Evolutionary conservation across 2,329 filamentous ascomycete genomes (phyloP).

Genomic region (Pseudophaeomoniella oleicola): DNA sequence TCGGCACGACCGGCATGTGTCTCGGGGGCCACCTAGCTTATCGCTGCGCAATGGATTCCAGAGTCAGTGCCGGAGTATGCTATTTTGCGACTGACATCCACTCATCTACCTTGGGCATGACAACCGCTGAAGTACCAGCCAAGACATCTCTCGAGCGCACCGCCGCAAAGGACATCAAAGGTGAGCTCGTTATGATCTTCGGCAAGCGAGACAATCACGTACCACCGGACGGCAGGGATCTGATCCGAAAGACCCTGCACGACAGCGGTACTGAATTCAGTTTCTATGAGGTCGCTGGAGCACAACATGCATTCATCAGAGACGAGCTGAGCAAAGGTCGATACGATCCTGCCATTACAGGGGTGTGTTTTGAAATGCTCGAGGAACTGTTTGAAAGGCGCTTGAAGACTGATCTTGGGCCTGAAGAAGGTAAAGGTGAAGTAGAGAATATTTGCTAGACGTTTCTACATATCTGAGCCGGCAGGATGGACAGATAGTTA

Average conservation of each 20-base stretch:
- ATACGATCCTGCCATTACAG: conserved; percentile 75
- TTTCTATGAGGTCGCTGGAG: conserved; percentile 85
- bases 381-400: conserved; percentile 70
- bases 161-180: conserved; percentile 46
- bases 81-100: conserved; percentile 94
- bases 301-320: conserved; percentile 87
- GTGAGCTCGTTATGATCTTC: conserved; percentile 79
- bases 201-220: conserved; percentile 86
- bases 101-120: conserved; percentile 53
- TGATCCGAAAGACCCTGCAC: conserved; percentile 69
- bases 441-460: conserved; percentile 58
- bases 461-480: too few relatives aligned
- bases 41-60: conserved; percentile 56
- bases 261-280: conserved; percentile 60
- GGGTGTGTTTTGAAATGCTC: conserved; percentile 81
- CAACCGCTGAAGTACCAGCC: conserved; percentile 33
- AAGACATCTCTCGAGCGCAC: conserved; percentile 50
- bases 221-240: conserved; percentile 63
- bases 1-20: conserved; percentile 81
- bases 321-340: conserved; percentile 89
- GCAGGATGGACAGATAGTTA: too few relatives aligned
- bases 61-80: conserved; percentile 63
- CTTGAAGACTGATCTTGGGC: conserved; percentile 65
- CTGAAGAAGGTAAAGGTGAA: conserved; percentile 45
- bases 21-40: conserved; percentile 79